These are phyloP conservation scores for Mycena epipterygia DNA, from an alignment of 768 basidiomycete genomes.

Conservation along the genomic window DNA sequence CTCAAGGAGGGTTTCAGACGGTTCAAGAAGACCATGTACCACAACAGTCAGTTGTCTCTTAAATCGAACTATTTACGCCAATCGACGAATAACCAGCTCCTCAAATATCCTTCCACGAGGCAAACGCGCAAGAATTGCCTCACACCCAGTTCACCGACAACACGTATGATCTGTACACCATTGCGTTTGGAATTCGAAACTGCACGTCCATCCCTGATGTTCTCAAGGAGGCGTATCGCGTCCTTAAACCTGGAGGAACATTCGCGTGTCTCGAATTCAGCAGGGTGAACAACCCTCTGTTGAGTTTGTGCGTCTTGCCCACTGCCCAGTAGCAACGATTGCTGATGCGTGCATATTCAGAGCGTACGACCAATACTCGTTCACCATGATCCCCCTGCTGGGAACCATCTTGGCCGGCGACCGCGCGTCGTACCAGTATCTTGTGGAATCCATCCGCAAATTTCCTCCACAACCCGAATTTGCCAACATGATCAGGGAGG, in stretches of 20 bases:
- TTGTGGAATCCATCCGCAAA: slow-evolving; percentile 96
- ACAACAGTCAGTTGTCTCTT: slow-evolving; percentile 80
- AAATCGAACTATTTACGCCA: slow-evolving; percentile 21
- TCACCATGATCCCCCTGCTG: slow-evolving; percentile 93
- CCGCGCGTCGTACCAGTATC: slow-evolving; percentile 95
- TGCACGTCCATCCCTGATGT: slow-evolving; percentile 94
- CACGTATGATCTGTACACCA: slow-evolving; percentile 96
- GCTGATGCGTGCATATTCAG: slow-evolving; percentile 57
- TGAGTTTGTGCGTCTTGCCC: slow-evolving; percentile 77
- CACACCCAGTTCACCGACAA: slow-evolving; percentile 78
- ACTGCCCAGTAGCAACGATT: background rate
- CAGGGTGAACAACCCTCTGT: slow-evolving; percentile 88
- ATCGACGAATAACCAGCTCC: slow-evolving; percentile 67
- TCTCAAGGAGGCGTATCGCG: slow-evolving; percentile 89
- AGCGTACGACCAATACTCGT: slow-evolving; percentile 95
- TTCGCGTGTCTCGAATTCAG: slow-evolving; percentile 98
- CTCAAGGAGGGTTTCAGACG: slow-evolving; percentile 90
- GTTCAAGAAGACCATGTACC: slow-evolving; percentile 98
- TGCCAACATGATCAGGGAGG: slow-evolving; percentile 88
- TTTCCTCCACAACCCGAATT: slow-evolving; percentile 94
- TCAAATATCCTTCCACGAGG: slow-evolving; percentile 93
- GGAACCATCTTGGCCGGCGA: slow-evolving; percentile 98
- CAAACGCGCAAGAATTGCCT: slow-evolving; percentile 89
- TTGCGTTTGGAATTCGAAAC: slow-evolving; percentile 98
- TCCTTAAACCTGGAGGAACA: slow-evolving; percentile 95